A percentile compares a stretch with the other conserved stretches of the same genome.
Conservation (phyloP, 768 basidiomycete species). For the Lentinula raphanica region DNA sequence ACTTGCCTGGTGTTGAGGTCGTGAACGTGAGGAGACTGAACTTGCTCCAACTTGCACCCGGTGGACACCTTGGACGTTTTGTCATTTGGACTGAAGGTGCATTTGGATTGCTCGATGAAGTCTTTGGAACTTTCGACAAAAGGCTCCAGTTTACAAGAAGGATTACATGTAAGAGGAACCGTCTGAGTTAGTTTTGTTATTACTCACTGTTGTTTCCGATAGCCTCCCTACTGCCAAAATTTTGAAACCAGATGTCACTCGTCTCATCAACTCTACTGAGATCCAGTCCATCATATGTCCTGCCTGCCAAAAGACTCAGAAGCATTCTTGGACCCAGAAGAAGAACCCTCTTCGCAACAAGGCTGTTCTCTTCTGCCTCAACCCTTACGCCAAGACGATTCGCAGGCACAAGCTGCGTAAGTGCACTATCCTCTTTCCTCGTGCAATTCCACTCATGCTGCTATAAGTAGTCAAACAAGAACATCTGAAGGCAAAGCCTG, state of each 20-base stretch:
- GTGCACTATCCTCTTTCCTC: conserved; percentile 26
- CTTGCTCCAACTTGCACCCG: conserved; percentile 97
- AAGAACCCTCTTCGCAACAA: conserved; percentile 98
- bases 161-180: conserved; percentile 64
- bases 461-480: conserved; percentile 71
- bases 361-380: conserved; percentile 91
- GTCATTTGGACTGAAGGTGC: conserved; percentile 98
- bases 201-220: neutral
- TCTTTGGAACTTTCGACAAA: conserved; percentile 95
- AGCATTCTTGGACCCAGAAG: conserved; percentile 97
- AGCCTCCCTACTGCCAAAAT: conserved; percentile 96
- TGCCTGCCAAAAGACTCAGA: conserved; percentile 77
- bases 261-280: conserved; percentile 96
- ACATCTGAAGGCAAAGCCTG: conserved; percentile 58
- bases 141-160: conserved; percentile 80
- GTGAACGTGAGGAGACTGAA: conserved; percentile 93
- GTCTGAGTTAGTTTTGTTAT: neutral
- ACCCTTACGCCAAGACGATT: conserved; percentile 95
- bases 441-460: no score
- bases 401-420: conserved; percentile 83
- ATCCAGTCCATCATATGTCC: conserved; percentile 96
- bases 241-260: conserved; percentile 92
- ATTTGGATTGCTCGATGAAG: conserved; percentile 86
- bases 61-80: conserved; percentile 98
- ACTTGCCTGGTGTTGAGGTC: conserved; percentile 96